phyloP scores from a whole-genome alignment of 73 alveolate genomes.

The Paraurostyla sp. region DNA sequence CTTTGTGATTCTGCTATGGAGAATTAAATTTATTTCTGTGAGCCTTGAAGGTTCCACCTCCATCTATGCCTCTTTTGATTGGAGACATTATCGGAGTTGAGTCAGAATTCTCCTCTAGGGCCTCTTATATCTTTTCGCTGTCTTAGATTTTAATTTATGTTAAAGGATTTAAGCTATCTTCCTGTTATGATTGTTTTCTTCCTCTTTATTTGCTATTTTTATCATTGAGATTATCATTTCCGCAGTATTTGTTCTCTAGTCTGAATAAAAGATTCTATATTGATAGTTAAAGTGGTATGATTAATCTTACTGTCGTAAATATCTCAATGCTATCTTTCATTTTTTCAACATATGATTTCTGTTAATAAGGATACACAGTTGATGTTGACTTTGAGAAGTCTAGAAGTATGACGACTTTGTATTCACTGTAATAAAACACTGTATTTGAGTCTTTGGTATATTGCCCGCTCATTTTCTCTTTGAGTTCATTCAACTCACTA shows the following conservation, averaged over 20 bases:
- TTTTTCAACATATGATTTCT: constrained; percentile 39
- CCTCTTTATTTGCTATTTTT: not conserved
- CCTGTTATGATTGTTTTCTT: constrained; percentile 10
- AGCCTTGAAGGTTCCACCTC: too few relatives aligned
- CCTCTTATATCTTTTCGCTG: too few relatives aligned
- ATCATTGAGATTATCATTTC: not conserved
- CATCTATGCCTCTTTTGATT: too few relatives aligned
- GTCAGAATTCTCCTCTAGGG: too few relatives aligned
- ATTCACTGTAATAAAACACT: constrained; percentile 29
- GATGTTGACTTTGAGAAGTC: constrained; percentile 57
- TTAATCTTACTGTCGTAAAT: constrained; percentile 4
- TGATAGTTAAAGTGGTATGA: not conserved
- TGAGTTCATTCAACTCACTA: not conserved
- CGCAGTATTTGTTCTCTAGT: constrained; percentile 14
- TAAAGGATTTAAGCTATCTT: too few relatives aligned
- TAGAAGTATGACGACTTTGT: constrained; percentile 24
- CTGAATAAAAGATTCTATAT: constrained; percentile 33
- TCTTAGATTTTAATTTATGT: too few relatives aligned
- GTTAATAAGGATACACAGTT: not conserved
- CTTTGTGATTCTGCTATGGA: not conserved
- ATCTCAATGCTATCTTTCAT: constrained; percentile 44
- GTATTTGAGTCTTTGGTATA: constrained; percentile 51
- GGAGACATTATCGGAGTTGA: too few relatives aligned
- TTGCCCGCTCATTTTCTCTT: not conserved
- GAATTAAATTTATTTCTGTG: not conserved